Base-by-base conservation (phyloP, 129 eudicot species). In the Pittosporum tobira region DNA sequence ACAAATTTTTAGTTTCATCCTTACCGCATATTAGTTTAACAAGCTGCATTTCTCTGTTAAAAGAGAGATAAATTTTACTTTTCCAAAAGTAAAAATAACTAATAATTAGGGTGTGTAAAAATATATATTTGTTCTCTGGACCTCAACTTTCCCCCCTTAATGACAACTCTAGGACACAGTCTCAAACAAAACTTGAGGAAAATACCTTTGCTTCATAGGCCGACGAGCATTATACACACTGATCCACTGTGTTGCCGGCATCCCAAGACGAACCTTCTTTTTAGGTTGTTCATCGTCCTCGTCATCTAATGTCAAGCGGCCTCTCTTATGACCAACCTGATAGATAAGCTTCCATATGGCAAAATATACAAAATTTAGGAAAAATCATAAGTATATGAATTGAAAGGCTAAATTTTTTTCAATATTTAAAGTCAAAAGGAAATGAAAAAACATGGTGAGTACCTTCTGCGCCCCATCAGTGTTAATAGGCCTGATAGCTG, bases 381-480 rank as follows among this genome's bases (percentile, higher is more conserved):
- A 57, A 5, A 36, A 38, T 16, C 58, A 11, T 21, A 0, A 60
- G 19, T 6, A 48, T 30, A 36, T 48, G 47, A 5, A 43, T n/a
- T 28, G 8, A 46, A 24, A 26, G 40, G 56, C 9, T 36, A 29
- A 30, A 62, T 22, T 23, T 22, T 29, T 14, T 61, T 45, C 19
- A 45, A 26, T 9, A 48, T 62, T 20, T 24, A 8, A 6, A 29
- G 23, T 50, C 8, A 50, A 52, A 52, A 27, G n/a, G 28, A 45
- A 43, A 62, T 25, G 47, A 1, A 25, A 27, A 14, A 12, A 27
- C 28, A 28, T 27, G 53, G 48, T 24, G 49, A 18, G 14, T 45
- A 79, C 84, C 84, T 79, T 79, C 57, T 70, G 84, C 21, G 84
- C 84, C n/a, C 84, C 84, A 42, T 79, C 84, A 23, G 73, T 74